Evolutionary conservation across 2,329 filamentous ascomycete species (phyloP), one percentile per base, ranked within the genome.

Genomic region (Colletotrichum tanaceti): DNA sequence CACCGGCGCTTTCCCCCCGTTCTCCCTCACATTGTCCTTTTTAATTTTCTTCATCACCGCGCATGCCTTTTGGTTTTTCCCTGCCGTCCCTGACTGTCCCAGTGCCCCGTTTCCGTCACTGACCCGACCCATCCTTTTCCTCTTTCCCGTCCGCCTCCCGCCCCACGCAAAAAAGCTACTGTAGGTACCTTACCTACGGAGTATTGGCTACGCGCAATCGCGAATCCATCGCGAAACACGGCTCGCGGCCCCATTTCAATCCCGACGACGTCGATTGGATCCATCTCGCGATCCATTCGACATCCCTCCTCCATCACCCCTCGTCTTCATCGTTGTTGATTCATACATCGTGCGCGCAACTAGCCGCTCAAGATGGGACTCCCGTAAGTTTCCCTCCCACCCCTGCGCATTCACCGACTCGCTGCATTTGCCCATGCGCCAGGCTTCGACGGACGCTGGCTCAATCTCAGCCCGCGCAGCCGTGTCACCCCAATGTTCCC

Each of bases 311-410:
- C 24, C 9, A 5, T 24, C 35, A 10, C 11, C 13, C 52, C 10
- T 41, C 38, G 20, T 39, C 11, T 38, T 39, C n/a, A 32, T 7
- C 24, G 52, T 35, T n/a, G 32, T 39, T 44, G 22, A 39, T 32
- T 24, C 49, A 32, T 49, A 16, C 46, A 39, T 32, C 39, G 13
- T 39, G 62, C 57, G 55, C 62, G 28, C 44, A 44, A 63, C 16
- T 20, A 47, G 14, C 16, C n/a, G 13, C 20, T 67, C 73, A 74
- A 52, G 58, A 84, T 84, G 82, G 82, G 82, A 74, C 82, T 84
- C 58, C 82, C 82, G 82, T 84, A 81, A 82, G 82, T 82, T 67
- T 69, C 39, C 57, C 43, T 50, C 32, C 44, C 43, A 60, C 22
- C 55, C 62, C 47, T 46, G 55, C 49, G n/a, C 16, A 49, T 59